A percentile compares a stretch with the other conserved stretches of the same genome.
These are phyloP conservation scores for Pholiota adiposa DNA, from an alignment of 1,284 basidiomycete species.

Conservation along the genomic window DNA sequence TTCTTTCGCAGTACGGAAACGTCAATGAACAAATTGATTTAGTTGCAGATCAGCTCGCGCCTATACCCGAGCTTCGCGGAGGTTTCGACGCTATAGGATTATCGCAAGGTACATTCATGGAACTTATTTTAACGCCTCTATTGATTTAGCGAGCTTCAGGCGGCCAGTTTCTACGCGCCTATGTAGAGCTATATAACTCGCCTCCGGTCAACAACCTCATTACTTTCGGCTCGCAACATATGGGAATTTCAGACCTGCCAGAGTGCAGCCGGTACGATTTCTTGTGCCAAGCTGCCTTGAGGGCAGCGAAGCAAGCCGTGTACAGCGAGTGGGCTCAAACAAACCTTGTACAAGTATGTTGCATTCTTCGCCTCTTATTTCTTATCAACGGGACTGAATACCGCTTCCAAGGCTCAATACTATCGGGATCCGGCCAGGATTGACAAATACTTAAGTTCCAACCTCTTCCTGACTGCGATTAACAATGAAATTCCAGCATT, in stretches of 20 bases:
- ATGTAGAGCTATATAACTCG: slow-evolving; percentile 83
- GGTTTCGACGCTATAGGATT: slow-evolving; percentile 95
- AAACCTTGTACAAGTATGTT: slow-evolving; percentile 77
- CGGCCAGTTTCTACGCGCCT: slow-evolving; percentile 91
- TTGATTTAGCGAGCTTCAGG: slow-evolving; percentile 37
- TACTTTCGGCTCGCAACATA: slow-evolving; percentile 86
- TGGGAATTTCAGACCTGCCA: slow-evolving; percentile 86
- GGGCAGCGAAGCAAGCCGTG: slow-evolving; percentile 74
- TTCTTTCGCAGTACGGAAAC: slow-evolving; percentile 70
- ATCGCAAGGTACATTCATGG: slow-evolving; percentile 72
- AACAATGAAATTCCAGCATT: slow-evolving; percentile 70
- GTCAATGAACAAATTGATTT: slow-evolving; percentile 73
- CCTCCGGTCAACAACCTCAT: slow-evolving; percentile 86
- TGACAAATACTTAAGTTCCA: slow-evolving; percentile 69
- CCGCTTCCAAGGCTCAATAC: slow-evolving; percentile 78
- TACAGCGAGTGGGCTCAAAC: slow-evolving; percentile 85
- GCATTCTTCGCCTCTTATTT: background rate
- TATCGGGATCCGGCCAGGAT: slow-evolving; percentile 86
- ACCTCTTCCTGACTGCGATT: slow-evolving; percentile 73
- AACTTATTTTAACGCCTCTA: background rate
- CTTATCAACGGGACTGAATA: background rate
- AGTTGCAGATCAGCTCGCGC: slow-evolving; percentile 71
- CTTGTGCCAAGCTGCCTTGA: slow-evolving; percentile 76
- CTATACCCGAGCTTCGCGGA: slow-evolving; percentile 67
- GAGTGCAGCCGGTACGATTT: slow-evolving; percentile 72